A percentile compares a stretch with the other conserved stretches of the same genome.
Conservation (phyloP, 2,329 filamentous ascomycete species). For the Zymoseptoria pseudotritici region DNA sequence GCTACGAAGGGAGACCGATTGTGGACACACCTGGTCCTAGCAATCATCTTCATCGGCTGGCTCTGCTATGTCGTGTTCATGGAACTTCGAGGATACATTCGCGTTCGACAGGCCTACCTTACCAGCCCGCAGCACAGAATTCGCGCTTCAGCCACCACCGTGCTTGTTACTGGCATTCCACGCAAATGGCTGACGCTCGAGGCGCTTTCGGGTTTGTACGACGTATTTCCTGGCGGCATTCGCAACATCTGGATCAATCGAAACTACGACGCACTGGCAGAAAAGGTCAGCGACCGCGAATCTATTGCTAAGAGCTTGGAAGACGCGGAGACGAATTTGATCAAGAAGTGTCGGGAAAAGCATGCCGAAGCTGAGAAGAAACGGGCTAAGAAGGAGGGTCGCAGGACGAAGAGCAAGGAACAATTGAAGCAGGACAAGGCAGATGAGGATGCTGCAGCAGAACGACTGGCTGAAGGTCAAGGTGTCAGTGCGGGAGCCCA, state of each 20-base stretch:
- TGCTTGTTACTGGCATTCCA: conserved; percentile 85
- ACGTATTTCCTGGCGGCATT: conserved; percentile 92
- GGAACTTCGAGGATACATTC: conserved; percentile 81
- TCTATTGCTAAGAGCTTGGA: conserved; percentile 67
- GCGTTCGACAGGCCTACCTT: conserved; percentile 86
- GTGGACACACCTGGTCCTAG: conserved; percentile 78
- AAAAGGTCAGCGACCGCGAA: conserved; percentile 74
- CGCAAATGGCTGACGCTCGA: conserved; percentile 82
- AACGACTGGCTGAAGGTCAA: conserved; percentile 23
- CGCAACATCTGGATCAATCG: conserved; percentile 95
- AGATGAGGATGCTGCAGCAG: conserved; percentile 24
- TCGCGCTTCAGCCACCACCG: conserved; percentile 87
- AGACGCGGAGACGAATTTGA: conserved; percentile 72
- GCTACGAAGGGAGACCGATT: conserved; percentile 58
- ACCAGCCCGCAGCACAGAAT: conserved; percentile 92
- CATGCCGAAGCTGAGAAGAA: conserved; percentile 57
- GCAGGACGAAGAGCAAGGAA: conserved; percentile 50
- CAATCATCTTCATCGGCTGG: conserved; percentile 69
- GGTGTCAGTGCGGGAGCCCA: conserved; percentile 28
- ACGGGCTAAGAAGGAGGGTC: conserved; percentile 39
- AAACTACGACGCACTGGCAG: conserved; percentile 72
- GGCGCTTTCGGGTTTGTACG: conserved; percentile 75
- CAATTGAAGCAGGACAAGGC: conserved; percentile 34
- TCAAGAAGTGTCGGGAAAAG: conserved; percentile 69
- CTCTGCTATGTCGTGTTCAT: conserved; percentile 81